Evolutionary conservation across 805 yeast species (phyloP), one percentile per base, ranked within the genome.

Genomic region (Lipomyces yamanashiensis): DNA sequence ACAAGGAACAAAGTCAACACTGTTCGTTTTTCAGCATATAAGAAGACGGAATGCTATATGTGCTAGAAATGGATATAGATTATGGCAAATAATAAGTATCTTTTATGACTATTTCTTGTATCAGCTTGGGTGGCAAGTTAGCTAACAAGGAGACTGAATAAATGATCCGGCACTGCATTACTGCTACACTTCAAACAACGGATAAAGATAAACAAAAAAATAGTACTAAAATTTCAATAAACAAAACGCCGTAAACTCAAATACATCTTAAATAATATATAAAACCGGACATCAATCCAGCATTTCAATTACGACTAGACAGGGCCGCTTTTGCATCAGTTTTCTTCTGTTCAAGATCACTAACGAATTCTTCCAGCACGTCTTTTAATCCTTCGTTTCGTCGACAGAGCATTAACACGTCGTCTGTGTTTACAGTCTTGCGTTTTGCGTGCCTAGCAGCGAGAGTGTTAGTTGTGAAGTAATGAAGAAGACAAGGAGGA

Each of bases 401-500:
- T 17, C 77, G 65, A 52, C 74, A 70, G 39, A 73, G 67, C 74
- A 74, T 69, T 21, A 62, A 52, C 9, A 74, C 64, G 51, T 74
- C 77, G 17, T 71, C 75, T 17, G 66, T 60, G 17, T 62, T 68
- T 21, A 74, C 58, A 13, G 67, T 60, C 23, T 71, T 71, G n/a
- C 77, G 67, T 17, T 69, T 63, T 9, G 74, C 76, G 64, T 74
- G 76, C 40, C 75, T 72, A 34, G 2, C 10, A 8, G 44, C 13
- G 43, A 19, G 34, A 21, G 19, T 19, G 40, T 50, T 15, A 21
- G 21, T 33, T 19, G 15, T 33, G 39, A 39, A 49, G 23, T 39
- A 41, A 49, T 36, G 3, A 41, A 48, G 57, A 51, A 6, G 5
- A 49, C 75, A n/a, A 28, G 28, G 28, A 28, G 28, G 28, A 28